phyloP scores from a whole-genome alignment of 129 eudicot species.

The carrot (Daucus carota) region DH1_v3.0 NC_030387.2:24837001-24837500 shows the following conservation, averaged over 20 bases:
- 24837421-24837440: neutral
- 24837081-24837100: conserved; percentile 50
- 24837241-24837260: conserved; percentile 74
- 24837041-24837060: conserved; percentile 57
- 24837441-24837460: neutral
- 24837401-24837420: neutral
- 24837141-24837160: conserved; percentile 52
- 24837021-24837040: conserved; percentile 53
- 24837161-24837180: conserved; percentile 93
- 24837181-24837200: conserved; percentile 90
- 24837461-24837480: neutral
- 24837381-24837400: conserved; percentile 36
- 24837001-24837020: conserved; percentile 61
- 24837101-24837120: conserved; percentile 92
- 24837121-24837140: conserved; percentile 29
- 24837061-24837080: conserved; percentile 70
- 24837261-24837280: conserved; percentile 58
- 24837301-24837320: conserved; percentile 44
- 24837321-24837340: conserved; percentile 60
- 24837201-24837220: conserved; percentile 89
- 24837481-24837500: neutral
- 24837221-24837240: conserved; percentile 94
- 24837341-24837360: conserved; percentile 70
- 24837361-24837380: conserved; percentile 99
- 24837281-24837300: conserved; percentile 62